Percentiles rank a stretch among this genome's conserved stretches.
Conservation (phyloP, 495 filamentous ascomycete species). For the Astrothelium subdiscretum region DNA sequence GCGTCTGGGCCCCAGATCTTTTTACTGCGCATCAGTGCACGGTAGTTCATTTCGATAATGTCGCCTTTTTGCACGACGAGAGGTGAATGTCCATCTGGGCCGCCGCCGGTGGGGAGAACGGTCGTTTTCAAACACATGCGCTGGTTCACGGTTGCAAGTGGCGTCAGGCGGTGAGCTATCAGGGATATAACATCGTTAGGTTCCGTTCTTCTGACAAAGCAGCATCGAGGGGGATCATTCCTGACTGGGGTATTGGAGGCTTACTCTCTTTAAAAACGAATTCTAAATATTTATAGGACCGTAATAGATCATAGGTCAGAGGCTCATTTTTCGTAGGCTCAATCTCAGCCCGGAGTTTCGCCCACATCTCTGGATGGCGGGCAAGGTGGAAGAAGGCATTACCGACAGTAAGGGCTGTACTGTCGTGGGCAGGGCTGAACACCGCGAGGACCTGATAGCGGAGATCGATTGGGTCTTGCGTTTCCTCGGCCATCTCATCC, state of each 20-base stretch:
- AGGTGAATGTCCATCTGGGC: slow-evolving; percentile 19
- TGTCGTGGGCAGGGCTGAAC: slow-evolving; percentile 29
- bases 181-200: background rate
- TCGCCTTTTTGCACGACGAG: slow-evolving; percentile 23
- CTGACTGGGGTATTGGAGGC: no score
- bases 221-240: background rate
- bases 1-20: slow-evolving; percentile 74
- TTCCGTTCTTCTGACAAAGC: background rate
- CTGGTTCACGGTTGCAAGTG: slow-evolving; percentile 23
- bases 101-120: slow-evolving; percentile 24
- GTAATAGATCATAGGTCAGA: slow-evolving; percentile 19
- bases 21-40: slow-evolving; percentile 26
- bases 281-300: slow-evolving; percentile 19
- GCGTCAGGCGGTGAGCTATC: slow-evolving; percentile 17
- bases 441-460: slow-evolving; percentile 27
- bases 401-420: slow-evolving; percentile 27
- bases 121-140: slow-evolving; percentile 22
- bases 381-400: slow-evolving; percentile 2
- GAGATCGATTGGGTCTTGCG: slow-evolving; percentile 23
- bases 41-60: slow-evolving; percentile 16
- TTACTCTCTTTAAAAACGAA: slow-evolving; percentile 23
- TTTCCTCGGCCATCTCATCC: slow-evolving; percentile 28
- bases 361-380: background rate
- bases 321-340: background rate
- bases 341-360: background rate